These are phyloP conservation scores for Thozetella sp. DNA, from an alignment of 495 filamentous ascomycete species.

Conservation along the genomic window DNA sequence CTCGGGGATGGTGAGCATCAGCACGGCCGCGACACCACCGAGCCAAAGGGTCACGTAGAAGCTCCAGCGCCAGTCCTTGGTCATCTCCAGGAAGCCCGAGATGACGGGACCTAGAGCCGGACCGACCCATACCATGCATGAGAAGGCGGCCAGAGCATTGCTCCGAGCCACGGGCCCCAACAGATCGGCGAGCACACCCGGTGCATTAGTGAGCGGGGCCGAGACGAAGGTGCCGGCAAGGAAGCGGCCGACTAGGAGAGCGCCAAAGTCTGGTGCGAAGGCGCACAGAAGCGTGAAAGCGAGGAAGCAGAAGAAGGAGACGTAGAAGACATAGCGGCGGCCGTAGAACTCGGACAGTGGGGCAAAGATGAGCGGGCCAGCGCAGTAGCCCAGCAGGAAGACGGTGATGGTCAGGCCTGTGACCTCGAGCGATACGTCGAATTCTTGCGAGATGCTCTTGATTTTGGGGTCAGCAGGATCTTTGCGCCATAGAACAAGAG, in stretches of 20 bases:
- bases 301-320: no score
- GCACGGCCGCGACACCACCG: slow-evolving; percentile 28
- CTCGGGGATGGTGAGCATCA: slow-evolving; percentile 61
- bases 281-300: slow-evolving; percentile 57
- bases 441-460: no score
- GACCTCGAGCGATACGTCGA: no score
- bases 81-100: slow-evolving; percentile 49
- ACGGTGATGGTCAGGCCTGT: no score
- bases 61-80: slow-evolving; percentile 47
- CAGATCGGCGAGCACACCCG: slow-evolving; percentile 54
- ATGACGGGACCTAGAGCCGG: slow-evolving; percentile 57
- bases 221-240: slow-evolving; percentile 52
- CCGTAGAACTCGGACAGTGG: no score
- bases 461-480: no score
- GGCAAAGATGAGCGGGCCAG: no score
- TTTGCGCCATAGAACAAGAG: no score
- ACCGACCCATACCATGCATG: slow-evolving; percentile 49
- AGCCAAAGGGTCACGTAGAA: slow-evolving; percentile 52
- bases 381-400: no score
- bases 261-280: no score
- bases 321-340: no score
- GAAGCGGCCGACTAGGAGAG: slow-evolving; percentile 54
- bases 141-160: slow-evolving; percentile 45
- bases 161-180: slow-evolving; percentile 53
- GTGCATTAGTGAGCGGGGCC: slow-evolving; percentile 48